Evolutionary conservation across 768 basidiomycete species (phyloP), one percentile per base, ranked within the genome.

Genomic region (Lyophyllum decastes): DNA sequence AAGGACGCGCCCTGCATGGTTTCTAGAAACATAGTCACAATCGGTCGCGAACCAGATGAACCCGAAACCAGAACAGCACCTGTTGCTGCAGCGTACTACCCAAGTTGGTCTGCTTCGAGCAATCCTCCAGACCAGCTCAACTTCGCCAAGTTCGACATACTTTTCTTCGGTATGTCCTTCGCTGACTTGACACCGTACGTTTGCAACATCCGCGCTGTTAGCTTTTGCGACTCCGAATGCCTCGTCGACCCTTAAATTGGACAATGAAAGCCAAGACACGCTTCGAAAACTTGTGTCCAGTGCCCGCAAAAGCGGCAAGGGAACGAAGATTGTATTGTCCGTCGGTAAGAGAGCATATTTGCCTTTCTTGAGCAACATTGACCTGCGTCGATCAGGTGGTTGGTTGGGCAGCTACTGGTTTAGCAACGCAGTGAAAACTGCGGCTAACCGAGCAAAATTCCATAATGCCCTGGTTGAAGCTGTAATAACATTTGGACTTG

Each of bases 171-270:
- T 87, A 54, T 19, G 70, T 46, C 25, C 21, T 19, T 8, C 34
- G 14, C 10, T n/a, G 19, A 8, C 8, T 17, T 25, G 9, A n/a
- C n/a, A 16, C 19, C 17, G 21, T 16, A 57, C 3, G 3, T n/a
- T 30, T 30, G 30, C 10, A 33, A 7, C 19, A 11, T 10, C 14
- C n/a, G 44, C 65, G 70, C 14, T 19, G 9, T 35, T 49, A 88
- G 89, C 89, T 12, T 92, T 90, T 66, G 89, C 83, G 2, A 79
- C 82, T 22, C 87, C 89, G 7, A 86, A 82, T 57, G 83, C 85
- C 11, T 77, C 81, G 27, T 75, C 72, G 58, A 77, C 74, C n/a
- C 69, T 91, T 30, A 71, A 70, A 46, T 87, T 83, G 76, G 83
- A 82, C 49, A 66, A 67, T 33, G 79, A 79, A 33, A 80, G 82